Percentiles rank a stretch among this genome's conserved stretches.
phyloP scores from a whole-genome alignment of 306 rosid species.

The Gastrolobium bilobum region DNA sequence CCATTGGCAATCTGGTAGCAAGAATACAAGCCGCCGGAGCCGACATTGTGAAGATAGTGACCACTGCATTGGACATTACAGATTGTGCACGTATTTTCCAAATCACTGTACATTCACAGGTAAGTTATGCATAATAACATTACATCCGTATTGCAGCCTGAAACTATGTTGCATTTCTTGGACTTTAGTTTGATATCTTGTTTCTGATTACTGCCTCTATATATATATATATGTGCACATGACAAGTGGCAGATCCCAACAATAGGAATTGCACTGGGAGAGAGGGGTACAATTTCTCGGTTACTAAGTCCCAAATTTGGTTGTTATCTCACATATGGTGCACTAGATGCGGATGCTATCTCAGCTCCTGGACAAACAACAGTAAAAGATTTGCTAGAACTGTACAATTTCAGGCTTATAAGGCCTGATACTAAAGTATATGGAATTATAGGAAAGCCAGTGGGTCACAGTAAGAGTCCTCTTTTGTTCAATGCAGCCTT shows the following conservation, averaged over 20 bases:
- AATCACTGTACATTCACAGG: conserved; percentile 59
- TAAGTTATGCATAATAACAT: conserved; percentile 24
- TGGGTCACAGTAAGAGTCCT: conserved; percentile 67
- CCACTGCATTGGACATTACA: conserved; percentile 60
- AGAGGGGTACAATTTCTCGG: conserved; percentile 58
- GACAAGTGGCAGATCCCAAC: conserved; percentile 52
- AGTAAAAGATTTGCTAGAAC: conserved; percentile 50
- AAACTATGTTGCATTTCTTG: background rate
- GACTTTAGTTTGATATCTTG: background rate
- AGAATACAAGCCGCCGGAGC: conserved; percentile 60
- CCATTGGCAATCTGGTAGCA: conserved; percentile 56
- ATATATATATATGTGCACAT: background rate
- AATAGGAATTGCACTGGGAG: conserved; percentile 58
- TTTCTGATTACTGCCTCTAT: background rate
- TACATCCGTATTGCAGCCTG: background rate
- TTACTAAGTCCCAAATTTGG: conserved; percentile 61
- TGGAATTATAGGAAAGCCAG: conserved; percentile 64
- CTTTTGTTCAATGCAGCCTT: conserved; percentile 61
- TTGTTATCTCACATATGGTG: conserved; percentile 60
- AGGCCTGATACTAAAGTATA: conserved; percentile 57
- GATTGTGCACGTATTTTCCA: conserved; percentile 59
- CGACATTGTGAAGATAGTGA: conserved; percentile 60
- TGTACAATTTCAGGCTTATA: conserved; percentile 61
- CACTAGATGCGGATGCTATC: conserved; percentile 50
- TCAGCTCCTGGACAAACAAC: conserved; percentile 61